Evolutionary conservation across 2,329 filamentous ascomycete genomes (phyloP).

Genomic region (Allantophomopsis cytisporea): DNA sequence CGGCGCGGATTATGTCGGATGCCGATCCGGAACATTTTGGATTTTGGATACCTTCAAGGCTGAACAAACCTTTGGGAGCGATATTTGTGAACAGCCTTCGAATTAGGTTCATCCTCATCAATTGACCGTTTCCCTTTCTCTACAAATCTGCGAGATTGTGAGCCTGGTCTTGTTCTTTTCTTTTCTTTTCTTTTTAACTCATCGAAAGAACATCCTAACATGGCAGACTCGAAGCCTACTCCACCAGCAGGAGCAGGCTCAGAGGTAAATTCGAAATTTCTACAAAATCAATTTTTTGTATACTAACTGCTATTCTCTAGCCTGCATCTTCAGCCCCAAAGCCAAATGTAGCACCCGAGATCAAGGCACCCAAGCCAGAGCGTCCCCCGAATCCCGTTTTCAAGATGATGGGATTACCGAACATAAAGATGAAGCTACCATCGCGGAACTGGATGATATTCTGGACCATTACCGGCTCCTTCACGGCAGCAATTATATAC

Average conservation of each 20-base stretch:
- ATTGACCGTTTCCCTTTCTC: too few relatives aligned
- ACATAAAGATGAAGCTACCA: constrained; percentile 70
- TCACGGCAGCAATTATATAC: constrained; percentile 74
- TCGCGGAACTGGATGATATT: constrained; percentile 99
- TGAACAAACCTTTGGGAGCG: too few relatives aligned
- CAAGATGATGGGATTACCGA: constrained; percentile 68
- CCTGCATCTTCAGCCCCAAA: constrained; percentile 20
- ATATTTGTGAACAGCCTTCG: too few relatives aligned
- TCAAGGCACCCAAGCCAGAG: constrained; percentile 25
- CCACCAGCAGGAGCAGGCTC: too few relatives aligned
- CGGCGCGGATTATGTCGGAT: too few relatives aligned
- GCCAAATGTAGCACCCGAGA: constrained; percentile 9
- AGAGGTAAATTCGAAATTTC: too few relatives aligned
- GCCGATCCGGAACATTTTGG: too few relatives aligned
- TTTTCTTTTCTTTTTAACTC: too few relatives aligned
- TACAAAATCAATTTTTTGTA: neutral
- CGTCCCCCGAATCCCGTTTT: constrained; percentile 55
- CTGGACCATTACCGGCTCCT: constrained; percentile 62
- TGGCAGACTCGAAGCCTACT: constrained; percentile 8
- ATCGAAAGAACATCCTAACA: neutral
- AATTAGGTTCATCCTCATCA: too few relatives aligned
- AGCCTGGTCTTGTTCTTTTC: too few relatives aligned
- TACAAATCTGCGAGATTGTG: too few relatives aligned
- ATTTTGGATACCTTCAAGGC: too few relatives aligned
- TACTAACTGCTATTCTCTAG: constrained; percentile 5